Conservation (phyloP, 805 yeast genomes). For the Wickerhamomyces ciferrii region DNA sequence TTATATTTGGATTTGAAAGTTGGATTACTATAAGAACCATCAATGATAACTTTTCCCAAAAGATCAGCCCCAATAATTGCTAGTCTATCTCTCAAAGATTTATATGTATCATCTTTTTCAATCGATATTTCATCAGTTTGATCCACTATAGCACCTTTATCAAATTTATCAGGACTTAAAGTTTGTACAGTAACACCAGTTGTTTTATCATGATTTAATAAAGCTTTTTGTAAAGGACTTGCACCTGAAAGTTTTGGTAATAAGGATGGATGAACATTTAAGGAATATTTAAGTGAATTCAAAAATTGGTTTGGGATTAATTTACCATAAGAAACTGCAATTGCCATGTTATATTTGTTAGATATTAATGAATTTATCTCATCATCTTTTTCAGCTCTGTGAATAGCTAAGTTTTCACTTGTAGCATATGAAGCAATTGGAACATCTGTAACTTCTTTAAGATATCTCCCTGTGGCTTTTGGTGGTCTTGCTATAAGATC, state of each 20-base stretch:
- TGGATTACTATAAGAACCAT: constrained; percentile 21
- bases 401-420: constrained; percentile 27
- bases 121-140: constrained; percentile 47
- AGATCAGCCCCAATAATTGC: constrained; percentile 60
- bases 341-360: constrained; percentile 49
- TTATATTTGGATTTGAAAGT: constrained; percentile 20
- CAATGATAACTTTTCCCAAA: constrained; percentile 38
- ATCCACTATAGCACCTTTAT: constrained; percentile 63
- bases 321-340: constrained; percentile 91
- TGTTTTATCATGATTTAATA: constrained; percentile 50
- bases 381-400: constrained; percentile 44
- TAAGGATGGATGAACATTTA: constrained; percentile 90
- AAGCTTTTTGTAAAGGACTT: constrained; percentile 80
- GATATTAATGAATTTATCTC: constrained; percentile 30
- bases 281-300: constrained; percentile 42
- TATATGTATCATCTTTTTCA: constrained; percentile 35
- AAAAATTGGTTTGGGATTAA: constrained; percentile 68
- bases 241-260: constrained; percentile 83
- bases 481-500: constrained; percentile 63
- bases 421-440: constrained; percentile 44
- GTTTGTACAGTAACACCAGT: constrained; percentile 93
- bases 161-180: constrained; percentile 82
- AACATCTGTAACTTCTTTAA: constrained; percentile 37
- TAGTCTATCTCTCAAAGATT: constrained; percentile 41
- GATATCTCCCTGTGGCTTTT: constrained; percentile 59